Base-by-base conservation (phyloP, 225 moss, liverwort and hornwort genomes). In the Anthoceros angustus region DNA sequence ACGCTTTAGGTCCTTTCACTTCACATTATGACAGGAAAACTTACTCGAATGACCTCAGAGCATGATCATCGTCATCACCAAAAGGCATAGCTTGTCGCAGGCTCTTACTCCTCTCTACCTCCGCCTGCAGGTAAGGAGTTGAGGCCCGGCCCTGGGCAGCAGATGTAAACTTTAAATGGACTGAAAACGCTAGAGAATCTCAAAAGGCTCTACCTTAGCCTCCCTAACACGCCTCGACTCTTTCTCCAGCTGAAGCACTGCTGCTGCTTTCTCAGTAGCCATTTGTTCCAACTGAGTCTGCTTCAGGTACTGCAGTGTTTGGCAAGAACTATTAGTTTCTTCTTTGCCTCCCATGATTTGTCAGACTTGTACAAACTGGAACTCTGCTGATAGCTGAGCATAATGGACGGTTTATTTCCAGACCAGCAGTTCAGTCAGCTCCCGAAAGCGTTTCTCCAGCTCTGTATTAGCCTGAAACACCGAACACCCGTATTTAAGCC, bases 191-290 rank as follows among this genome's bases (percentile, higher is more conserved):
- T 7, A 2, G 18, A 18, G 55, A 55, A 18, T 23, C 45, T 46
- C 45, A 7, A 55, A 9, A 1, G 55, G 55, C 55, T 6, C 23
- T n/a, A 55, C 55, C 55, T 55, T 23, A n/a, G 55, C 55, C 14
- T 55, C 23, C 55, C n/a, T 55, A 55, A 23, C 55, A 55, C 55
- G 60, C 69, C 61, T 39, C 55, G 61, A 62, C 41, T 55, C 69
- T 39, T 69, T 39, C 40, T 69, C 69, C 62, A 69, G 26, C 61
- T 69, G 69, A 60, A 69, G 62, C 39, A 62, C 15, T 3, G 32
- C 69, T 11, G 69, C 69, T 26, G 69, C 69, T 60, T 69, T 69
- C 55, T 69, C 69, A 69, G 55, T 69, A 9, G 69, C 60, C 49
- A 69, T 20, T 39, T 40, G 61, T 40, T 69, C 69, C n/a, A 69